phyloP scores from a whole-genome alignment of 2,329 filamentous ascomycete genomes.

The Cordyceps cateniannulata region DNA sequence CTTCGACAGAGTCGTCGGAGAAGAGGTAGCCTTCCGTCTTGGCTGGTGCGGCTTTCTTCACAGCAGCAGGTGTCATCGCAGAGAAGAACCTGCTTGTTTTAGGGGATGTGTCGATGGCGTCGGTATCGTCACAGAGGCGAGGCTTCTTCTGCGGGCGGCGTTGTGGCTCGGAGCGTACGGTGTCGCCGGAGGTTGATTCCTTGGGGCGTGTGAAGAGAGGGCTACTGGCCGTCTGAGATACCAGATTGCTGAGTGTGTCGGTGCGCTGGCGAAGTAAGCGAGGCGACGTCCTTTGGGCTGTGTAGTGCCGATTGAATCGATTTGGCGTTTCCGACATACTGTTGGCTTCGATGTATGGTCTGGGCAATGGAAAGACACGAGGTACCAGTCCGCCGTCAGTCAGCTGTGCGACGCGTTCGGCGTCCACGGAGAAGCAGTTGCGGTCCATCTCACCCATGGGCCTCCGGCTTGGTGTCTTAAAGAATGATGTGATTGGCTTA shows the following conservation, averaged over 20 bases:
- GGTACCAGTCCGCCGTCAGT: conserved; percentile 45
- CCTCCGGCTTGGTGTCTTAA: conserved; percentile 43
- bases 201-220: conserved; percentile 16
- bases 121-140: conserved; percentile 43
- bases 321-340: conserved; percentile 16
- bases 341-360: conserved; percentile 45
- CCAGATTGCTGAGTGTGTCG: conserved; percentile 43
- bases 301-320: conserved; percentile 15
- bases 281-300: conserved; percentile 27
- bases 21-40: conserved; percentile 39
- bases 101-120: conserved; percentile 25
- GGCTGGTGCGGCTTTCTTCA: conserved; percentile 22
- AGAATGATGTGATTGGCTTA: conserved; percentile 51
- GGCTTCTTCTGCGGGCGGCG: conserved; percentile 49
- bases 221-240: conserved; percentile 24
- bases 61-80: conserved; percentile 18
- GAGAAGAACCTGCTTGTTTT: conserved; percentile 52
- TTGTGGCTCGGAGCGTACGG: conserved; percentile 19
- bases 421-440: conserved; percentile 52
- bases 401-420: conserved; percentile 39
- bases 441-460: conserved; percentile 57
- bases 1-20: conserved; percentile 53
- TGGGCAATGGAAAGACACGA: conserved; percentile 51
- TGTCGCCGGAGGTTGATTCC: conserved; percentile 14
- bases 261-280: conserved; percentile 43